Conservation (phyloP, 2,329 filamentous ascomycete species). For the Cercospora zeae-maydis region DNA sequence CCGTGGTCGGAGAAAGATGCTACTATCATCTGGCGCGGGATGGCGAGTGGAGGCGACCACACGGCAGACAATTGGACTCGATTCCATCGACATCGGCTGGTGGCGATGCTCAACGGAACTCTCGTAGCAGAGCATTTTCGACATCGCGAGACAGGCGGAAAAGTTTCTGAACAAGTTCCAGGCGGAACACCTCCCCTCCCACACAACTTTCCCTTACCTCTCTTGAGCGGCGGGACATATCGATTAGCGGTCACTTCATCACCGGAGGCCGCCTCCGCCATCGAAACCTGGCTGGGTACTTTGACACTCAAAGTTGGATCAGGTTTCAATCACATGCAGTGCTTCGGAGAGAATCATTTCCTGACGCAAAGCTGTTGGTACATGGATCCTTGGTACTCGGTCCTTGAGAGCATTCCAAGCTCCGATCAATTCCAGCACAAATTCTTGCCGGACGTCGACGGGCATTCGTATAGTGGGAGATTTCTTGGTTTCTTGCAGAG, state of each 20-base stretch:
- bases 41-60: conserved; percentile 44
- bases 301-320: not conserved
- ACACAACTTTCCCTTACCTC: not conserved
- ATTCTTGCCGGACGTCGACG: conserved; percentile 73
- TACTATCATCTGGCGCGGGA: conserved; percentile 44
- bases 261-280: not conserved
- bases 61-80: conserved; percentile 57
- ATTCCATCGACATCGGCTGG: conserved; percentile 70
- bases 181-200: not conserved
- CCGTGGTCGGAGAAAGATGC: conserved; percentile 41
- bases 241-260: not conserved
- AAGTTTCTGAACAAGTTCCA: not conserved
- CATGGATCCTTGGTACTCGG: not conserved
- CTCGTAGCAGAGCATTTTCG: conserved; percentile 1
- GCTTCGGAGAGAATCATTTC: not conserved
- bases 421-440: conserved; percentile 54
- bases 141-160: not conserved
- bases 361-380: not conserved
- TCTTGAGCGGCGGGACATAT: not conserved
- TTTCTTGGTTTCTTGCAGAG: conserved; percentile 59
- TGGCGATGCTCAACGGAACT: conserved; percentile 66
- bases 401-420: conserved; percentile 26
- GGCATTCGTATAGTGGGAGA: conserved; percentile 49
- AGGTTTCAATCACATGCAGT: not conserved
- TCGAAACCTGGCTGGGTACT: not conserved